Conservation (phyloP, 768 basidiomycete genomes). For the Basidioascus undulatus region DNA sequence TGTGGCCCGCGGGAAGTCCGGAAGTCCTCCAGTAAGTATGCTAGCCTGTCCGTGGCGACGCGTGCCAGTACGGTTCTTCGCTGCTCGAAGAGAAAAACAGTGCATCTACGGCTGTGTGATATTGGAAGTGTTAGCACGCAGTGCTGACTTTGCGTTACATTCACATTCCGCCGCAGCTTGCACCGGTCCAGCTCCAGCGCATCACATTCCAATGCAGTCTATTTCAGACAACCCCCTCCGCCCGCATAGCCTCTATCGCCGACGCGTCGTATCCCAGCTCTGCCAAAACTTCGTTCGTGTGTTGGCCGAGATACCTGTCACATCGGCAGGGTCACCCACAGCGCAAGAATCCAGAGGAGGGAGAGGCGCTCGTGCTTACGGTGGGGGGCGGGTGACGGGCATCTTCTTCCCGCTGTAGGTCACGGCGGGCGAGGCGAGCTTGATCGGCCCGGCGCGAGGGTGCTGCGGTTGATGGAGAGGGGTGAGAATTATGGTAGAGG, state of each 20-base stretch:
- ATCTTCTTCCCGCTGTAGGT: constrained; percentile 58
- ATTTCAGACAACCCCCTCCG: constrained; percentile 22
- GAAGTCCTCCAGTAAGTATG: too few relatives aligned
- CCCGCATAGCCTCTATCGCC: constrained; percentile 25
- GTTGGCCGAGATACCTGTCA: constrained; percentile 17
- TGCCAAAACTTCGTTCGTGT: constrained; percentile 20
- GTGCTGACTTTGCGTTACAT: too few relatives aligned
- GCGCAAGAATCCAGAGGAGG: neutral
- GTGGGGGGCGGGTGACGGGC: constrained; percentile 48
- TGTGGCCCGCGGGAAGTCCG: too few relatives aligned
- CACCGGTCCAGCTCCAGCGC: too few relatives aligned
- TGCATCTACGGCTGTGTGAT: too few relatives aligned
- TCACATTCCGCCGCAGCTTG: too few relatives aligned
- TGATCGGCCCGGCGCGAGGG: constrained; percentile 47
- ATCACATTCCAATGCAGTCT: too few relatives aligned
- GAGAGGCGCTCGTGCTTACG: constrained; percentile 13
- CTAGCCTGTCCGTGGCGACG: too few relatives aligned
- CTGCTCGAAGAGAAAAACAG: too few relatives aligned
- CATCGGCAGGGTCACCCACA: constrained; percentile 10
- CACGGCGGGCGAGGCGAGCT: constrained; percentile 57
- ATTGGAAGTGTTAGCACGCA: too few relatives aligned
- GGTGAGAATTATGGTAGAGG: neutral
- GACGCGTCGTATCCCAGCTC: constrained; percentile 24
- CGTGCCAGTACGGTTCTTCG: too few relatives aligned
- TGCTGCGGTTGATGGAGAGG: too few relatives aligned